phyloP scores from a whole-genome alignment of 768 basidiomycete species.

The Rhodotorula paludigena region DNA sequence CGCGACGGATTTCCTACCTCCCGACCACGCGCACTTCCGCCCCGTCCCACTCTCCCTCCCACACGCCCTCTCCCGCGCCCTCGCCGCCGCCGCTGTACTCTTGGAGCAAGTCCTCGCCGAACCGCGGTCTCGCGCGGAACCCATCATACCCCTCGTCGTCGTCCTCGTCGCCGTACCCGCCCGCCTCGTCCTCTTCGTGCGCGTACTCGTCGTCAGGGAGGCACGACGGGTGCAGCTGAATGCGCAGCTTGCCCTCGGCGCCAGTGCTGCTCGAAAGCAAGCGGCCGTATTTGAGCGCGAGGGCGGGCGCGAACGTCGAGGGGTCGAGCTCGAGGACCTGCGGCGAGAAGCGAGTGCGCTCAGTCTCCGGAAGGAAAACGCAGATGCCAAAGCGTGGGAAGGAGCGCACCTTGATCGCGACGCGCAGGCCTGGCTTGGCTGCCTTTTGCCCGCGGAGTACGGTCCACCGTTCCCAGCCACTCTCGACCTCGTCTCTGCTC shows the following conservation, averaged over 20 bases:
- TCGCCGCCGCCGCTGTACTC: neutral
- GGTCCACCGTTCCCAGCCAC: constrained; percentile 15
- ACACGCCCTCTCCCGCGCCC: neutral
- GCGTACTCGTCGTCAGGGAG: neutral
- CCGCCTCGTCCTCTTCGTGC: neutral
- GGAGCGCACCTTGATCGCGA: constrained; percentile 36
- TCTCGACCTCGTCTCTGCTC: neutral
- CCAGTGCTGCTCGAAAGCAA: constrained; percentile 2
- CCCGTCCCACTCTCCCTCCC: constrained; percentile 25
- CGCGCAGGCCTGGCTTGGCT: neutral
- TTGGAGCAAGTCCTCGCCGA: constrained; percentile 23
- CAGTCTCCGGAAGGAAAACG: neutral
- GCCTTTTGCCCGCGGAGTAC: neutral
- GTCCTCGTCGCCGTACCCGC: neutral
- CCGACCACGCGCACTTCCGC: neutral
- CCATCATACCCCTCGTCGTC: neutral
- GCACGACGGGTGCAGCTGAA: constrained; percentile 34
- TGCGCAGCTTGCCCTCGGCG: neutral
- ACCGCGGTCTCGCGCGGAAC: constrained; percentile 2
- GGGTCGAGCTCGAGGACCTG: constrained; percentile 41
- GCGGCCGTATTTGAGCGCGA: constrained; percentile 38
- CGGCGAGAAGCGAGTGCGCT: neutral
- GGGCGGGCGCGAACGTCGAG: constrained; percentile 20
- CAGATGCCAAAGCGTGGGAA: neutral
- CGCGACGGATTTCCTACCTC: too few relatives aligned